Conservation (phyloP, 2,329 filamentous ascomycete species). For the Nothopassalora personata region DNA sequence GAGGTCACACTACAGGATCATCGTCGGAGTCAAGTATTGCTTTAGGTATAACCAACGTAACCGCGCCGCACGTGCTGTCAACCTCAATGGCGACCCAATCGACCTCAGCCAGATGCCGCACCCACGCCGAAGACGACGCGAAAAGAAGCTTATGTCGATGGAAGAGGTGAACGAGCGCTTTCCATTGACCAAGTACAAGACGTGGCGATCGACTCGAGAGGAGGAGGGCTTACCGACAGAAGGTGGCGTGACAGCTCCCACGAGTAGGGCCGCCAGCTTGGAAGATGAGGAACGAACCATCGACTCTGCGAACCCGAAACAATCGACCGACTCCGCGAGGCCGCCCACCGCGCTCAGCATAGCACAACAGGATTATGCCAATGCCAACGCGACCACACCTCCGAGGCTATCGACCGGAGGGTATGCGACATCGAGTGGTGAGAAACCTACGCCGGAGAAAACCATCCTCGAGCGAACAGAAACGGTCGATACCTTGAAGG, state of each 20-base stretch:
- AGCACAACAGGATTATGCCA: constrained; percentile 45
- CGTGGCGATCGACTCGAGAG: constrained; percentile 79
- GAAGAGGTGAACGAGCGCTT: constrained; percentile 98
- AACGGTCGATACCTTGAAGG: constrained; percentile 23
- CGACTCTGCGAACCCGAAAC: constrained; percentile 26
- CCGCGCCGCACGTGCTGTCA: constrained; percentile 67
- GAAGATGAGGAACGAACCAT: constrained; percentile 52
- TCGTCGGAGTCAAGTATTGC: constrained; percentile 98
- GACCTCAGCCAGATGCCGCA: constrained; percentile 79
- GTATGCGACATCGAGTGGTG: constrained; percentile 22
- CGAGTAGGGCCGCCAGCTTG: constrained; percentile 68
- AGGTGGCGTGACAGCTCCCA: constrained; percentile 73
- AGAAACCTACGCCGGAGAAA: constrained; percentile 31
- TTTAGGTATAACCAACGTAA: constrained; percentile 97
- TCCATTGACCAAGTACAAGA: constrained; percentile 92
- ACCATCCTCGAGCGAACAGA: constrained; percentile 30
- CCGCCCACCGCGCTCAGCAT: constrained; percentile 37
- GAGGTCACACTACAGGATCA: constrained; percentile 64
- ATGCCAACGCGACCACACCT: constrained; percentile 27
- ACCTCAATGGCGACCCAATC: constrained; percentile 77
- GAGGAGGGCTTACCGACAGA: constrained; percentile 75
- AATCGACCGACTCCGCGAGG: constrained; percentile 26
- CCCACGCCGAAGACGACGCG: constrained; percentile 71
- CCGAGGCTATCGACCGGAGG: constrained; percentile 17
- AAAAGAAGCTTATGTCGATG: constrained; percentile 99